phyloP scores from a whole-genome alignment of 495 filamentous ascomycete genomes.

The Xylaria bambusicola region DNA sequence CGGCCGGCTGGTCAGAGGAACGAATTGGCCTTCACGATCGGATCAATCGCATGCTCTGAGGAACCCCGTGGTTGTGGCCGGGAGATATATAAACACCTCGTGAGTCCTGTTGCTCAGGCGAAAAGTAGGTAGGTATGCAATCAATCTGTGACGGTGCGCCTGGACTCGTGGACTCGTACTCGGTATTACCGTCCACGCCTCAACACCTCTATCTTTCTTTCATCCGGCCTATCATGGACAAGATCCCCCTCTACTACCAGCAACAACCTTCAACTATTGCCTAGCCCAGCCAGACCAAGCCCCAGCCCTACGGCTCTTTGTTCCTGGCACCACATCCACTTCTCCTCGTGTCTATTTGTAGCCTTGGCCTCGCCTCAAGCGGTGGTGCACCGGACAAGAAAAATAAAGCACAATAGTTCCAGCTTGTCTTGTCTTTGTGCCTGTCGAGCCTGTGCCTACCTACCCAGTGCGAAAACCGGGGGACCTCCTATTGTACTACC shows the following conservation, averaged over 20 bases:
- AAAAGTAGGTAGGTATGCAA: constrained; percentile 7
- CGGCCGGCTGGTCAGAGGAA: constrained; percentile 10
- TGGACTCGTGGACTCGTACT: too few relatives aligned
- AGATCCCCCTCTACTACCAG: background rate
- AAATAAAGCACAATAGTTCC: background rate
- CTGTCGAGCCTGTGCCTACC: too few relatives aligned
- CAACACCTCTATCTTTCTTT: too few relatives aligned
- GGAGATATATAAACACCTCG: background rate
- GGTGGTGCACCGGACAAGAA: background rate
- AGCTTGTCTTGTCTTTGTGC: too few relatives aligned
- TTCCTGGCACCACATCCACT: constrained; percentile 16
- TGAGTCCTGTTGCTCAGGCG: too few relatives aligned
- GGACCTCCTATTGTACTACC: background rate
- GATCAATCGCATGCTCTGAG: constrained; percentile 1
- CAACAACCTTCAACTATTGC: constrained; percentile 8
- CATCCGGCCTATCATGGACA: constrained; percentile 9
- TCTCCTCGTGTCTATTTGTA: constrained; percentile 19
- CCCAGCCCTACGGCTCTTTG: background rate
- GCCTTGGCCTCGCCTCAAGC: constrained; percentile 2
- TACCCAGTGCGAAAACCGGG: too few relatives aligned
- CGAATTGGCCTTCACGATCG: constrained; percentile 6
- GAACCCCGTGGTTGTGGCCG: background rate
- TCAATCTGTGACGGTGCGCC: constrained; percentile 7
- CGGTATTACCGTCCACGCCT: too few relatives aligned
- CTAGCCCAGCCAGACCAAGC: constrained; percentile 15